Conservation (phyloP, 192 early-diverging fungal species). For the Coemansia sp. region DNA sequence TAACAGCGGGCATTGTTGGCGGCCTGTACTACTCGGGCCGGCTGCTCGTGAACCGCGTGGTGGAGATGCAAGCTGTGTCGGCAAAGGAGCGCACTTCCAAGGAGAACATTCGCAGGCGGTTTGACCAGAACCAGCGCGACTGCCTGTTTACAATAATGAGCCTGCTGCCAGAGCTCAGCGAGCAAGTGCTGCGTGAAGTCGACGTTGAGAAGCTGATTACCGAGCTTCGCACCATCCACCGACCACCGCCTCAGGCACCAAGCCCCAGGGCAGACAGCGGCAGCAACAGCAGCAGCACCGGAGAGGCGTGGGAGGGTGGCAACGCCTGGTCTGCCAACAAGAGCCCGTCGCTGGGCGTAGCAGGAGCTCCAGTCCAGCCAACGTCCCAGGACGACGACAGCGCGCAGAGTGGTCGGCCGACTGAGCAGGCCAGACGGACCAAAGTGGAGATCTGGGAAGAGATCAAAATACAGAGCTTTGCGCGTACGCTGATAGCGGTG, state of each 20-base stretch:
- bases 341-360: not conserved
- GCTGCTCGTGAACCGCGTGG: conserved; percentile 68
- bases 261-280: not conserved
- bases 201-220: conserved; percentile 70
- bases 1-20: conserved; percentile 67
- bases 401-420: not conserved
- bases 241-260: not conserved
- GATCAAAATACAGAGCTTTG: conserved; percentile 86
- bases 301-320: not conserved
- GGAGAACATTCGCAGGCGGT: conserved; percentile 77
- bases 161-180: conserved; percentile 75
- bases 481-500: conserved; percentile 77
- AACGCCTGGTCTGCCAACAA: conserved; percentile 21
- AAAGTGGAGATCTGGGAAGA: conserved; percentile 84
- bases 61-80: conserved; percentile 67
- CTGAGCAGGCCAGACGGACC: conserved; percentile 34
- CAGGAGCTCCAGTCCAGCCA: not conserved
- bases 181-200: conserved; percentile 71
- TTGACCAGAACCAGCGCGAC: conserved; percentile 93
- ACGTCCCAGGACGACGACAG: not conserved
- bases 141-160: conserved; percentile 82
- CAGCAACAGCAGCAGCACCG: not conserved
- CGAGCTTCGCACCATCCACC: conserved; percentile 49
- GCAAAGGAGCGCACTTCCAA: conserved; percentile 59
- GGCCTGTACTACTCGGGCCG: conserved; percentile 71